phyloP scores from a whole-genome alignment of 2,329 filamentous ascomycete genomes.

The Penicillium sp. region DNA sequence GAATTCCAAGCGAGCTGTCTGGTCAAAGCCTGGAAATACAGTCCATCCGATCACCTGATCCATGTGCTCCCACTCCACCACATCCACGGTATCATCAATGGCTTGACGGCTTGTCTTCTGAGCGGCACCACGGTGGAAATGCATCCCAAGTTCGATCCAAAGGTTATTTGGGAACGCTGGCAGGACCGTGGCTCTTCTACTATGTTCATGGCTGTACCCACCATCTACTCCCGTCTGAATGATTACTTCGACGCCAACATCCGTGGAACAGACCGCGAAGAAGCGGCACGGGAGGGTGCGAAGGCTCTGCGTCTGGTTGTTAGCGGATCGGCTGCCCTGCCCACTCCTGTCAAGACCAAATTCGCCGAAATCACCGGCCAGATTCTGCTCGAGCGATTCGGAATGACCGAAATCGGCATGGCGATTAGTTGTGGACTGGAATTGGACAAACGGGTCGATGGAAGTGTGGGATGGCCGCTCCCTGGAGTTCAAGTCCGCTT shows the following conservation, averaged over 20 bases:
- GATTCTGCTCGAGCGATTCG: constrained; percentile 50
- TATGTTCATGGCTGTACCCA: constrained; percentile 55
- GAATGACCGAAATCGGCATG: constrained; percentile 55
- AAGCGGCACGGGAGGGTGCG: constrained; percentile 33
- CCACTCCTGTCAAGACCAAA: constrained; percentile 43
- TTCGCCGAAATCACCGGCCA: constrained; percentile 45
- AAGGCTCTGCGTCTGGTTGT: constrained; percentile 39
- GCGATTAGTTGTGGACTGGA: constrained; percentile 48
- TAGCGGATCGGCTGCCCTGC: constrained; percentile 46
- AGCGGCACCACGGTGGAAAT: constrained; percentile 52
- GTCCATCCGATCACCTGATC: constrained; percentile 46
- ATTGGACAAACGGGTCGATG: constrained; percentile 44
- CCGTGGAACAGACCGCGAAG: constrained; percentile 36
- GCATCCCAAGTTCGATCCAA: constrained; percentile 46
- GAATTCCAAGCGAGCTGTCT: constrained; percentile 34
- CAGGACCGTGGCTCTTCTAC: constrained; percentile 40
- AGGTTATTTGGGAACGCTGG: constrained; percentile 51
- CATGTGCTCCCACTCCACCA: constrained; percentile 55
- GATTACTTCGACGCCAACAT: constrained; percentile 47
- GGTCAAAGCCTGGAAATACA: constrained; percentile 34
- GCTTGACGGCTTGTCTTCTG: constrained; percentile 49
- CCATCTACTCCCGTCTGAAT: constrained; percentile 52
- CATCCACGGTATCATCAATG: constrained; percentile 54
- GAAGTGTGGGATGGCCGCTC: constrained; percentile 51
- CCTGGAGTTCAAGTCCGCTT: constrained; percentile 51